Percentiles rank a stretch among this genome's conserved stretches.
phyloP scores from a whole-genome alignment of 2,329 filamentous ascomycete species.

The Verticillium alfalfae region DNA sequence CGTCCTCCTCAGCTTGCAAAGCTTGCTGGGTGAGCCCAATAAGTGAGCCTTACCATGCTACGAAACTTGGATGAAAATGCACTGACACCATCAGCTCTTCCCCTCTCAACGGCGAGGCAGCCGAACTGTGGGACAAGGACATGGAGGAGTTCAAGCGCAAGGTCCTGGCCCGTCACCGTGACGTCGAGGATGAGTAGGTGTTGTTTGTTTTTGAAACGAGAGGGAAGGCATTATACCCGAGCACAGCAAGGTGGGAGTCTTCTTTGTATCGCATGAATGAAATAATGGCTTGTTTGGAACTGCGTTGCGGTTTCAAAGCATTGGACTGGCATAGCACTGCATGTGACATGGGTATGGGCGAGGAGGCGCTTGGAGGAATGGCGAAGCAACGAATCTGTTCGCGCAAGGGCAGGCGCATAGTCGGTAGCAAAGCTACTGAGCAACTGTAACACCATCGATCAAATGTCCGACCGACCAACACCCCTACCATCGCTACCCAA shows the following conservation, averaged over 20 bases:
- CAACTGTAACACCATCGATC: constrained; percentile 3
- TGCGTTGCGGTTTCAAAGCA: constrained; percentile 19
- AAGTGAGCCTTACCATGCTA: constrained; percentile 60
- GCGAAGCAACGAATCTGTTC: neutral
- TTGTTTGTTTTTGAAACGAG: neutral
- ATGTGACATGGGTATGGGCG: neutral
- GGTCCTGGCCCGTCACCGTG: constrained; percentile 56
- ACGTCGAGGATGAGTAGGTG: constrained; percentile 57
- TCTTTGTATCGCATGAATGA: constrained; percentile 14
- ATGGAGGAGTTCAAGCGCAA: constrained; percentile 80
- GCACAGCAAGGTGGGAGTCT: constrained; percentile 37
- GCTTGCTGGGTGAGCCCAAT: constrained; percentile 92
- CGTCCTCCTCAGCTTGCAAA: constrained; percentile 88
- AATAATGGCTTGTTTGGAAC: constrained; percentile 19
- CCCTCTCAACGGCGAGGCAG: constrained; percentile 91
- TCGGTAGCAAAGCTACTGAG: constrained; percentile 1
- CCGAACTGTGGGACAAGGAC: constrained; percentile 91
- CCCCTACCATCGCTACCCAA: neutral
- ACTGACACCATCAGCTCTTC: constrained; percentile 58
- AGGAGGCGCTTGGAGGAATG: neutral
- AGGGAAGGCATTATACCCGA: constrained; percentile 8
- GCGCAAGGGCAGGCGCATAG: neutral
- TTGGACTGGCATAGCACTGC: constrained; percentile 23
- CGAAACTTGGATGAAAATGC: neutral
- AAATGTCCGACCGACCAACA: neutral